Percentiles rank a stretch among this genome's conserved stretches.
phyloP scores from a whole-genome alignment of 148 eudicot genomes.

The Pharnaceum exiguum region DNA sequence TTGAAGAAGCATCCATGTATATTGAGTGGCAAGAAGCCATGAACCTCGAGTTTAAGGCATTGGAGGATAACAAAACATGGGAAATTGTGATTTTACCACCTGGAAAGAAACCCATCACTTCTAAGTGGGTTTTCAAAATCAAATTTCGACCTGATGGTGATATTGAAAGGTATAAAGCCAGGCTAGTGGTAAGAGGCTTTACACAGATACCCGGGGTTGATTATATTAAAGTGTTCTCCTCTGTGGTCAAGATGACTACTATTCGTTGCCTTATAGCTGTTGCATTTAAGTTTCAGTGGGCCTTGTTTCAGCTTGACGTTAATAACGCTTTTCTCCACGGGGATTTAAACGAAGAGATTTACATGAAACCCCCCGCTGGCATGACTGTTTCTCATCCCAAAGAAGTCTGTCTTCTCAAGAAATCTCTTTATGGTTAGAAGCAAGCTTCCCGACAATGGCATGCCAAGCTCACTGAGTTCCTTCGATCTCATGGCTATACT shows the following conservation, averaged over 20 bases:
- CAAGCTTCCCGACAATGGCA: too few relatives aligned
- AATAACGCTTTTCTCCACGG: background rate
- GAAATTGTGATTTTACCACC: background rate
- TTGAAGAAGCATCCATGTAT: background rate
- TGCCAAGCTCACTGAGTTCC: background rate
- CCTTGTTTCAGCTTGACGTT: background rate
- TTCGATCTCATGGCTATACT: background rate
- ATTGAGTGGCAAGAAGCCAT: background rate
- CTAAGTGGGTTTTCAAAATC: background rate
- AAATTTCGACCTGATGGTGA: background rate
- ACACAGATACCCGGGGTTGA: background rate
- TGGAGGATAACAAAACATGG: background rate
- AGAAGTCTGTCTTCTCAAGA: background rate
- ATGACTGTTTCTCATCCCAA: background rate
- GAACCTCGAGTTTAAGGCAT: background rate
- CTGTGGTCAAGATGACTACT: background rate
- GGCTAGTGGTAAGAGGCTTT: background rate
- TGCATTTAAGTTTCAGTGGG: background rate
- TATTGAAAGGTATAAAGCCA: background rate
- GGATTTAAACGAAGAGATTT: background rate
- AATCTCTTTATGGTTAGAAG: background rate
- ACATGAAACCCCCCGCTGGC: background rate
- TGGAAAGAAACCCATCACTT: background rate
- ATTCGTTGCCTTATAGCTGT: background rate
- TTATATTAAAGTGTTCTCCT: background rate